Evolutionary conservation across 495 filamentous ascomycete species (phyloP).

Genomic region (Penicillium lagena): DNA sequence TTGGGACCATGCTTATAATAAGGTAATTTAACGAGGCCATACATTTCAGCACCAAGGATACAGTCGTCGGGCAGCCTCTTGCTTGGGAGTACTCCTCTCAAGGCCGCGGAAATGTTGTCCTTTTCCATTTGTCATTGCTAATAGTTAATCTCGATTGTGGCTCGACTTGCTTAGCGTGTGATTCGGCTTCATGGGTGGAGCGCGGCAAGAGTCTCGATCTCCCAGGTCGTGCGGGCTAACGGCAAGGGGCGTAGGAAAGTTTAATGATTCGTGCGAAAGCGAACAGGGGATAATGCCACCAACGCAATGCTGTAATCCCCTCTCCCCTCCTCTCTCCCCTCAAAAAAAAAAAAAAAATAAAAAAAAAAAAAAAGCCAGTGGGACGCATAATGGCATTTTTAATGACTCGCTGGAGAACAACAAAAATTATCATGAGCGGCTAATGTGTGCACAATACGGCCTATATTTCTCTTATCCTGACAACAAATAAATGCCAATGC

Average conservation of each 20-base stretch:
- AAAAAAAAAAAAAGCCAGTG: not conserved
- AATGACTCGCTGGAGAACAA: too few relatives aligned
- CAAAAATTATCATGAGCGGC: too few relatives aligned
- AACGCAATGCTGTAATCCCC: not conserved
- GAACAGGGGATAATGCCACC: not conserved
- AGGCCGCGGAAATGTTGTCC: not conserved
- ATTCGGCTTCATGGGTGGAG: slow-evolving; percentile 12
- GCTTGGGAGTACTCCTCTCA: not conserved
- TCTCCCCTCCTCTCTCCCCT: not conserved
- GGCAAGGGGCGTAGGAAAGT: not conserved
- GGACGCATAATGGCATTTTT: too few relatives aligned
- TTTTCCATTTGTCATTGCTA: not conserved
- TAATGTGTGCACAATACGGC: too few relatives aligned
- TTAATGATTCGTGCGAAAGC: not conserved
- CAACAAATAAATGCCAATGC: not conserved
- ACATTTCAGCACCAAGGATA: too few relatives aligned
- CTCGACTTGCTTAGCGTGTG: slow-evolving; percentile 16
- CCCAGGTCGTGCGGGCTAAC: not conserved
- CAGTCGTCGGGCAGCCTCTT: not conserved
- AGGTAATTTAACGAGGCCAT: too few relatives aligned
- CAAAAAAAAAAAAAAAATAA: not conserved
- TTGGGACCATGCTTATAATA: too few relatives aligned
- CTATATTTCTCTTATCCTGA: too few relatives aligned
- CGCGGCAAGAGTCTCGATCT: slow-evolving; percentile 13
- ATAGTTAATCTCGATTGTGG: too few relatives aligned